Conservation (phyloP, 352 stramenopile genomes). For the Globisporangium okanoganense region DNA sequence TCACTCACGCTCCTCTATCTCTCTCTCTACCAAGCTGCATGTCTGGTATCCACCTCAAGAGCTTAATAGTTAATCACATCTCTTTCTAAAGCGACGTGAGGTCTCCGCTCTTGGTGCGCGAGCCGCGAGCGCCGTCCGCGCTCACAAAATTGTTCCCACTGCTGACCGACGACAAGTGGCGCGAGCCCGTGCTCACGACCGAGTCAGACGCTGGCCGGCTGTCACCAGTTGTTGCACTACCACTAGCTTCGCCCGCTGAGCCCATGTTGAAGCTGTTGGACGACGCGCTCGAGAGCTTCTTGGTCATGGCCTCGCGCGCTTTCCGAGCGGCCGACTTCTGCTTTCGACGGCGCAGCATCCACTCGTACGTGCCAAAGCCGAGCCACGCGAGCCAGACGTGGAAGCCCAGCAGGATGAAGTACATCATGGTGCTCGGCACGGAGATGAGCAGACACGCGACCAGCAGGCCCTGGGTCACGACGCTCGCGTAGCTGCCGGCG, state of each 20-base stretch:
- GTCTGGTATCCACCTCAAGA: not conserved
- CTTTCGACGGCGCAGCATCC: constrained; percentile 78
- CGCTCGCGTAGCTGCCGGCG: constrained; percentile 15
- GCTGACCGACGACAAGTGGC: constrained; percentile 36
- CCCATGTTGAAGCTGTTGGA: constrained; percentile 3
- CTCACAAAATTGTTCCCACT: constrained; percentile 37
- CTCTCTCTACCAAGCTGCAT: not conserved
- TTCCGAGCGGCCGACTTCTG: constrained; percentile 56
- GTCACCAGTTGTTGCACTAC: not conserved
- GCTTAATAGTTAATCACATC: no score
- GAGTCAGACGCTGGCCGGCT: constrained; percentile 7
- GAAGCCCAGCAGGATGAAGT: constrained; percentile 79
- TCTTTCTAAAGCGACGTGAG: constrained; percentile 22
- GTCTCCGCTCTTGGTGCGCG: constrained; percentile 14
- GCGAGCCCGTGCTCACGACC: constrained; percentile 11
- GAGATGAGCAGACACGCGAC: constrained; percentile 56
- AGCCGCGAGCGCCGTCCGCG: constrained; percentile 10
- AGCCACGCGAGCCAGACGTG: constrained; percentile 76
- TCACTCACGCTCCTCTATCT: not conserved
- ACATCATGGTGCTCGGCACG: constrained; percentile 81
- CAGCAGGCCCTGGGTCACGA: constrained; percentile 44
- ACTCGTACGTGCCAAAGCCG: constrained; percentile 86
- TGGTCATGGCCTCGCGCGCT: constrained; percentile 9
- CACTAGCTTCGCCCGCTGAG: not conserved
- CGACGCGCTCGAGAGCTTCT: constrained; percentile 15